Percentiles rank a stretch among this genome's conserved stretches.
phyloP scores from a whole-genome alignment of 2,329 filamentous ascomycete species.

The Ophiostoma australiae region DNA sequence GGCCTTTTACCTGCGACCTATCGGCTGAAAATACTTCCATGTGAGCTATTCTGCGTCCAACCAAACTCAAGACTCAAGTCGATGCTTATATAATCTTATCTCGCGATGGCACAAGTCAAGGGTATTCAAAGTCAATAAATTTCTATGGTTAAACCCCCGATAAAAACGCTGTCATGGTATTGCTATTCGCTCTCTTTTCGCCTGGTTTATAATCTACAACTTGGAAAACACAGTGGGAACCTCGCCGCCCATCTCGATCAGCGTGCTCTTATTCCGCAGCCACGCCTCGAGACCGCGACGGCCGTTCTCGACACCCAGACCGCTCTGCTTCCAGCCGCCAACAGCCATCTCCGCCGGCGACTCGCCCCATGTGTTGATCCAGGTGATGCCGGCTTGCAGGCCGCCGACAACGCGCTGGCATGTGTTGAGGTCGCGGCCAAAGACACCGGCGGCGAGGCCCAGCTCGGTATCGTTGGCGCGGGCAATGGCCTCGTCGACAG shows the following conservation, averaged over 20 bases:
- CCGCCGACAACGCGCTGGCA: constrained; percentile 67
- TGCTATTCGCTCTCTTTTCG: constrained; percentile 28
- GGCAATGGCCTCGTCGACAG: constrained; percentile 61
- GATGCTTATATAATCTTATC: background rate
- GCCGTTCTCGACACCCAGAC: constrained; percentile 82
- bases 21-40: no score
- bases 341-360: constrained; percentile 87
- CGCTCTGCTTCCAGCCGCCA: constrained; percentile 87
- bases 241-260: constrained; percentile 72
- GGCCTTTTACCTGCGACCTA: no score
- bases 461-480: constrained; percentile 73
- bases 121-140: background rate
- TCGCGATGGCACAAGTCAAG: background rate
- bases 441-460: constrained; percentile 81
- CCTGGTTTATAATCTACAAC: constrained; percentile 38
- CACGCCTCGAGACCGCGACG: constrained; percentile 73
- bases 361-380: constrained; percentile 94
- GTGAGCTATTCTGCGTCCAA: no score
- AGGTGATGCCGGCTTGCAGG: constrained; percentile 80
- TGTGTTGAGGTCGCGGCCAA: constrained; percentile 67
- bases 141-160: background rate
- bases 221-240: constrained; percentile 72
- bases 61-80: background rate
- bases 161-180: constrained; percentile 10
- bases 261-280: constrained; percentile 80